Conservation (phyloP, 352 stramenopile species). For the Globisporangium acanthophoron region DNA sequence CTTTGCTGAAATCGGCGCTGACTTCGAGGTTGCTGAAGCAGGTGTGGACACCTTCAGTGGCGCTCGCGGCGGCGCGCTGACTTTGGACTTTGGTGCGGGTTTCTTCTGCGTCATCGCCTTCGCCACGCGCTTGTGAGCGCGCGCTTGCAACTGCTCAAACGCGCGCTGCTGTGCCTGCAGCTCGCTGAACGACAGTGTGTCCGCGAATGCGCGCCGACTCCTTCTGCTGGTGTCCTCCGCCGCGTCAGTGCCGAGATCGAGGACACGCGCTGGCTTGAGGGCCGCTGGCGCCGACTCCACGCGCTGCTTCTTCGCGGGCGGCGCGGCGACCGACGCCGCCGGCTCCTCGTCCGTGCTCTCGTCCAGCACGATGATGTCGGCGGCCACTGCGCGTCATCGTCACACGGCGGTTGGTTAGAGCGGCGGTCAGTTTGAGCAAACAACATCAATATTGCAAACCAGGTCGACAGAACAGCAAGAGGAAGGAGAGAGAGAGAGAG, state of each 20-base stretch:
- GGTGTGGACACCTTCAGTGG: not conserved
- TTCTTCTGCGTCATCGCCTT: conserved; percentile 9
- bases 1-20: not conserved
- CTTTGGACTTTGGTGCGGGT: not conserved
- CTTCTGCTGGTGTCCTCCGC: not conserved
- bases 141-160: conserved; percentile 22
- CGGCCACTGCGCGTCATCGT: not conserved
- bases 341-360: conserved; percentile 42
- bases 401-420: not conserved
- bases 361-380: conserved; percentile 42
- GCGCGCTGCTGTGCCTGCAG: conserved; percentile 57
- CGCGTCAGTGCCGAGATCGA: no score
- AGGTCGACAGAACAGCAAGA: not conserved
- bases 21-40: not conserved
- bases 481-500: not conserved
- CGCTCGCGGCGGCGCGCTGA: not conserved
- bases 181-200: conserved; percentile 50
- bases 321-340: not conserved
- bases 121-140: conserved; percentile 9
- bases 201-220: conserved; percentile 23
- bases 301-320: conserved; percentile 11
- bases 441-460: not conserved
- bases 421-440: not conserved
- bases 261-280: not conserved
- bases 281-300: not conserved